These are phyloP conservation scores for Vararia minispora DNA, from an alignment of 768 basidiomycete genomes.

Conservation along the genomic window DNA sequence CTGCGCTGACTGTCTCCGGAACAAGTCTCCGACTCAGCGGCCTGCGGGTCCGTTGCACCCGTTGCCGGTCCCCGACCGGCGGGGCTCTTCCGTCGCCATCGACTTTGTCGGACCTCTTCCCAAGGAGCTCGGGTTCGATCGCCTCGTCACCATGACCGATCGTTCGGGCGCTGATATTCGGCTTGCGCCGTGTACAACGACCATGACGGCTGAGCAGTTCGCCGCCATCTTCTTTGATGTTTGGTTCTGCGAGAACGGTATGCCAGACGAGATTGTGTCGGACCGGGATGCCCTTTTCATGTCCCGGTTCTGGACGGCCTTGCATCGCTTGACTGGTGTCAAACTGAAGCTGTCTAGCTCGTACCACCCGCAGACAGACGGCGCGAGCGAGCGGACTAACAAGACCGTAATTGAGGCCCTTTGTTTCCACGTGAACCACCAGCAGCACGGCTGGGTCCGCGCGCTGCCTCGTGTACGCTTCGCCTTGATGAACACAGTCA, in stretches of 20 bases:
- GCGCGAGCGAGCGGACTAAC: conserved; percentile 21
- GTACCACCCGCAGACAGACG: conserved; percentile 28
- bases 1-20: conserved; percentile 18
- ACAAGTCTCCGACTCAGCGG: conserved; percentile 20
- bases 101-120: conserved; percentile 24
- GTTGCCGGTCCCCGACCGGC: conserved; percentile 13
- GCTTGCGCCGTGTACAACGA: conserved; percentile 2
- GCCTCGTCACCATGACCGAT: conserved; percentile 19
- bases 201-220: conserved; percentile 12
- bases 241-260: conserved; percentile 22
- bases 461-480: conserved; percentile 16
- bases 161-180: conserved; percentile 10
- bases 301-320: conserved; percentile 22
- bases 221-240: conserved; percentile 17
- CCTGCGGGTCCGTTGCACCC: conserved; percentile 17
- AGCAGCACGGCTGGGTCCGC: conserved; percentile 13
- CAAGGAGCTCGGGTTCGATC: conserved; percentile 16
- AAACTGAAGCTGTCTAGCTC: conserved; percentile 22
- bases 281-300: conserved; percentile 25
- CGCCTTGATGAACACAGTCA: conserved; percentile 17
- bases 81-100: conserved; percentile 16
- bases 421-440: conserved; percentile 13
- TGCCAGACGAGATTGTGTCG: conserved; percentile 21
- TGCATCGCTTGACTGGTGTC: conserved; percentile 18
- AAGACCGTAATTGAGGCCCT: conserved; percentile 18